Conservation (phyloP, 257 asterid genomes). For the Rehmannia glutinosa region DNA sequence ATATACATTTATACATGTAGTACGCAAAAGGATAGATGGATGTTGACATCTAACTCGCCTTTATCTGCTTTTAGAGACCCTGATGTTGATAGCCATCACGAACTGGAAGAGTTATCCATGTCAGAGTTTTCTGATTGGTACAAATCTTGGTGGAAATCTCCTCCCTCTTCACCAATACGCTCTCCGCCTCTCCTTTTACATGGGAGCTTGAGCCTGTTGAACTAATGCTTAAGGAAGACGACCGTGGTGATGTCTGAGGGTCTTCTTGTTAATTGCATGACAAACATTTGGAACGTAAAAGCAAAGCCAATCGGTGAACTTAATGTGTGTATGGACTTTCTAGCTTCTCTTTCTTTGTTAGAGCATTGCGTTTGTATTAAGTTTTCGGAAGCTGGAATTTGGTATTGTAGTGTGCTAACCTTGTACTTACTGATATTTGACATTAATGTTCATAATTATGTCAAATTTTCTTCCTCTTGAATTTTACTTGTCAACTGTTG, state of each 20-base stretch:
- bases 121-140: constrained; percentile 33
- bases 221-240: constrained; percentile 29
- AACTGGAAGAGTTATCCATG: constrained; percentile 38
- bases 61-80: constrained; percentile 9
- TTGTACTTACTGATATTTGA: too few species aligned
- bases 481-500: too few species aligned
- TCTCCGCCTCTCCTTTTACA: constrained; percentile 21
- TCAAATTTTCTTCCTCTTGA: too few species aligned
- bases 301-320: too few species aligned
- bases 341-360: too few species aligned
- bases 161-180: constrained; percentile 40
- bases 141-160: constrained; percentile 37
- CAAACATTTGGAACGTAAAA: not conserved
- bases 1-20: not conserved
- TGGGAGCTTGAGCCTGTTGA: constrained; percentile 31
- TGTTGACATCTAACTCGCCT: constrained; percentile 8
- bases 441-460: too few species aligned
- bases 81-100: constrained; percentile 7
- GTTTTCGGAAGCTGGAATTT: too few species aligned
- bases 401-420: too few species aligned
- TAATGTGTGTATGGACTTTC: too few species aligned
- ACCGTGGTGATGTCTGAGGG: constrained; percentile 1
- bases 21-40: not conserved
- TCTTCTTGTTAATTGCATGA: not conserved
- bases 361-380: too few species aligned